Evolutionary conservation across 352 stramenopile genomes (phyloP).

Genomic region (Pythium brassicae): DNA sequence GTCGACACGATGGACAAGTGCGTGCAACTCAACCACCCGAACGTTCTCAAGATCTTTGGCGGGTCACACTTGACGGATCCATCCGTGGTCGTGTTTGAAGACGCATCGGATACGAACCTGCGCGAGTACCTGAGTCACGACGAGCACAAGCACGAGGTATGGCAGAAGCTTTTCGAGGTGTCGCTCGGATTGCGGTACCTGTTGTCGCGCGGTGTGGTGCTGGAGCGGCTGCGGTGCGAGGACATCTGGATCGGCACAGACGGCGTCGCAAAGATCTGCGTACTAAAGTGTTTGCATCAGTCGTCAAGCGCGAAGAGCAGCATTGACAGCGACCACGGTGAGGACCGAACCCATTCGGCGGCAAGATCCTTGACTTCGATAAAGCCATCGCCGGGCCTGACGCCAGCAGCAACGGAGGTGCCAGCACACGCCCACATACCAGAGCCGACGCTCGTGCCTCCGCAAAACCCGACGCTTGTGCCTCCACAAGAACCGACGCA

Average conservation of each 20-base stretch:
- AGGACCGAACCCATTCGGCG: too few relatives aligned
- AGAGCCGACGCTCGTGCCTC: too few relatives aligned
- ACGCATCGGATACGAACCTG: neutral
- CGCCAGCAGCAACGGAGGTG: too few relatives aligned
- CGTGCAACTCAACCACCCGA: constrained; percentile 33
- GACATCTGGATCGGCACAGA: neutral
- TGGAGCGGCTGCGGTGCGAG: neutral
- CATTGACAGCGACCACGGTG: too few relatives aligned
- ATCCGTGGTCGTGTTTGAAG: neutral
- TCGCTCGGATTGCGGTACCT: constrained; percentile 30
- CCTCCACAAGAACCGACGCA: too few relatives aligned
- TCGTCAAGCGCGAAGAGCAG: too few relatives aligned
- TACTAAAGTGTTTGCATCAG: neutral
- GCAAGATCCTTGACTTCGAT: too few relatives aligned
- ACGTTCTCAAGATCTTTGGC: constrained; percentile 14
- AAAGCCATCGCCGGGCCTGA: too few relatives aligned
- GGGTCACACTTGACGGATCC: constrained; percentile 7
- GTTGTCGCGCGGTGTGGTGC: neutral
- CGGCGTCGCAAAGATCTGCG: neutral
- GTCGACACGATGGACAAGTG: neutral
- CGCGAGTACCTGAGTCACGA: neutral
- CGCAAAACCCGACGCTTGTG: too few relatives aligned
- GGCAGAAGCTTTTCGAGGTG: constrained; percentile 2
- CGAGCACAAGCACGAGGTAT: neutral
- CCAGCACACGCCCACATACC: too few relatives aligned